Evolutionary conservation across 1,284 basidiomycete genomes (phyloP).

Genomic region (Papiliotrema terrestris): DNA sequence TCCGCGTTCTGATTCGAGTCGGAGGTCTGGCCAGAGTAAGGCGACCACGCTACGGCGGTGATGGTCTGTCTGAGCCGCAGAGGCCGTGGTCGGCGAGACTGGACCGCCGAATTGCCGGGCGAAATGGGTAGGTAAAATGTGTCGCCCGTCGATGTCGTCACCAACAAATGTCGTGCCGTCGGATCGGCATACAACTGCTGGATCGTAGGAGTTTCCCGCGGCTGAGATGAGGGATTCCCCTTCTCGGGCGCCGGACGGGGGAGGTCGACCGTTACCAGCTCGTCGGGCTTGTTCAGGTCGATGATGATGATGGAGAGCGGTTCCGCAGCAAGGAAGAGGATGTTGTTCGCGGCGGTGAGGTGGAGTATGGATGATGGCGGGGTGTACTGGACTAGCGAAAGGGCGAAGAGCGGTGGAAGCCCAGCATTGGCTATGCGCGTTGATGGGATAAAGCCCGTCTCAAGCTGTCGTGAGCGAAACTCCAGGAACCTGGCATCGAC

Average conservation of each 20-base stretch:
- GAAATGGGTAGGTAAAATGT: slow-evolving; percentile 79
- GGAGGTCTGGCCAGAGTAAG: slow-evolving; percentile 42
- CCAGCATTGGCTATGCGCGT: slow-evolving; percentile 32
- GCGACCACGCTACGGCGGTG: slow-evolving; percentile 91
- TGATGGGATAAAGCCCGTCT: slow-evolving; percentile 49
- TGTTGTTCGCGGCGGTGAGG: slow-evolving; percentile 77
- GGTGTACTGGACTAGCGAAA: slow-evolving; percentile 81
- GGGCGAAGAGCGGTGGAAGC: slow-evolving; percentile 69
- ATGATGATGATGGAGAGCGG: slow-evolving; percentile 77
- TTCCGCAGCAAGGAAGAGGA: slow-evolving; percentile 76
- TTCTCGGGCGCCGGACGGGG: slow-evolving; percentile 56
- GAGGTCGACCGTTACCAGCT: slow-evolving; percentile 72
- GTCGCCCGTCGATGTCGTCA: slow-evolving; percentile 82
- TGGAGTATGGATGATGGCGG: slow-evolving; percentile 75
- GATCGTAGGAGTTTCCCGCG: slow-evolving; percentile 55
- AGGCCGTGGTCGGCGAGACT: slow-evolving; percentile 66
- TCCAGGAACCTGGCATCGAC: too few species aligned
- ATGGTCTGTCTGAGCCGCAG: slow-evolving; percentile 84
- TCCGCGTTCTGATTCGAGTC: slow-evolving; percentile 4
- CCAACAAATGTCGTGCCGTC: slow-evolving; percentile 80
- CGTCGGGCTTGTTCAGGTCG: slow-evolving; percentile 75
- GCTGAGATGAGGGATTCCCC: slow-evolving; percentile 7
- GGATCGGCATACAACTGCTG: slow-evolving; percentile 86
- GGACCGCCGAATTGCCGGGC: slow-evolving; percentile 32
- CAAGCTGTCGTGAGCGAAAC: slow-evolving; percentile 38